phyloP scores from a whole-genome alignment of 179 eudicot genomes.

The Camellia oleifera region DNA sequence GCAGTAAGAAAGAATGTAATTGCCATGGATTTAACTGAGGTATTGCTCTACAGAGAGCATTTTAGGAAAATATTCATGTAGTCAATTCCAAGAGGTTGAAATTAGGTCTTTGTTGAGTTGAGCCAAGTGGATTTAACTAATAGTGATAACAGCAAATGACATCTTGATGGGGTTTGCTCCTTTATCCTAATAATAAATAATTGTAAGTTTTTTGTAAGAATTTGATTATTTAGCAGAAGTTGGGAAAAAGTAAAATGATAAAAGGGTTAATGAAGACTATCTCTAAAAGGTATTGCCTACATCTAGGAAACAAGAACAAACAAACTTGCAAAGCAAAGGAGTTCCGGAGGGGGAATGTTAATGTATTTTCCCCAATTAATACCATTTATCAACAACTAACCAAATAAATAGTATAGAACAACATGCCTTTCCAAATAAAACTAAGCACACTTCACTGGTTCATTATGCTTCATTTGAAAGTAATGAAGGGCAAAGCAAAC shows the following conservation, averaged over 20 bases:
- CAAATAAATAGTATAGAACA: no score
- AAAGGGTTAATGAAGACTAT: no score
- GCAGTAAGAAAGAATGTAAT: not conserved
- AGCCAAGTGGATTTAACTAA: not conserved
- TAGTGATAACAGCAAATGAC: not conserved
- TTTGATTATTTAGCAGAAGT: no score
- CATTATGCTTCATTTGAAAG: not conserved
- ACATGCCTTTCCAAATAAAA: not conserved
- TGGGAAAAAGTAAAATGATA: no score
- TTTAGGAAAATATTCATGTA: not conserved
- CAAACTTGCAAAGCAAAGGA: not conserved
- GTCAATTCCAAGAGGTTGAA: not conserved
- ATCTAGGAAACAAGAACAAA: no score
- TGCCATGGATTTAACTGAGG: not conserved
- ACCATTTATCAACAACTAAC: no score
- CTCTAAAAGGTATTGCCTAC: no score
- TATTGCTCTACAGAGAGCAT: not conserved
- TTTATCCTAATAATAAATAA: not conserved
- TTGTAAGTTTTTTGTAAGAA: not conserved
- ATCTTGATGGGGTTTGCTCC: not conserved
- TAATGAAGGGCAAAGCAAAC: not conserved
- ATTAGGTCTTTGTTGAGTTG: not conserved
- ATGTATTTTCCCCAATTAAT: no score
- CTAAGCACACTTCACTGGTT: not conserved
- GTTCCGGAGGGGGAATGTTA: no score